Evolutionary conservation across 345 rosid genomes (phyloP).

Genomic region (Populus pruinosa): DNA sequence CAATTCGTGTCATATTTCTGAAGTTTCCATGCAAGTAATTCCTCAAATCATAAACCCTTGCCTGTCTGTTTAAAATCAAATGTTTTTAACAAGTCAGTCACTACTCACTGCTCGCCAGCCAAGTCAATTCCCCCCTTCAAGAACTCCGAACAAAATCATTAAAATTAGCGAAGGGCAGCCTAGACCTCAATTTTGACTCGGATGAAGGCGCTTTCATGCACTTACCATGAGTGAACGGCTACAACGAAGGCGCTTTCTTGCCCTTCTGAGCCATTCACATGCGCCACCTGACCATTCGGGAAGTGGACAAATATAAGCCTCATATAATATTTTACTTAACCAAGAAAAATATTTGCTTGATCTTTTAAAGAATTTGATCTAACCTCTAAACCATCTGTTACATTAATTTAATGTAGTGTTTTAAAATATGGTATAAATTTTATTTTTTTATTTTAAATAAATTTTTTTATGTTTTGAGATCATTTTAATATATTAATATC

Average conservation of each 20-base stretch:
- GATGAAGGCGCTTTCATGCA: slow-evolving; percentile 2
- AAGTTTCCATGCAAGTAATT: background rate
- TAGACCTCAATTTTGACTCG: background rate
- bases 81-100: background rate
- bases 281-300: slow-evolving; percentile 33
- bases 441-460: too few species aligned
- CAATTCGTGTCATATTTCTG: background rate
- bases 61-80: background rate
- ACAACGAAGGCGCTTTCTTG: background rate
- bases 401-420: background rate
- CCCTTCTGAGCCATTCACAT: slow-evolving; percentile 20
- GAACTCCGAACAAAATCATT: background rate
- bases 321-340: background rate
- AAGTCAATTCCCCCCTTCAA: background rate
- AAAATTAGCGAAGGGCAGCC: background rate
- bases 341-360: background rate
- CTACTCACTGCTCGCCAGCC: background rate
- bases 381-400: background rate
- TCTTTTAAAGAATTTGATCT: background rate
- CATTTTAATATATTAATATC: too few species aligned
- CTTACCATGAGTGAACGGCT: slow-evolving; percentile 16
- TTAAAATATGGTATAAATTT: accelerated
- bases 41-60: background rate
- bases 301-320: slow-evolving; percentile 30
- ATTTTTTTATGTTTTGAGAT: too few species aligned